Conservation (phyloP, 2,329 filamentous ascomycete genomes). For the Cytospora schulzeri region DNA sequence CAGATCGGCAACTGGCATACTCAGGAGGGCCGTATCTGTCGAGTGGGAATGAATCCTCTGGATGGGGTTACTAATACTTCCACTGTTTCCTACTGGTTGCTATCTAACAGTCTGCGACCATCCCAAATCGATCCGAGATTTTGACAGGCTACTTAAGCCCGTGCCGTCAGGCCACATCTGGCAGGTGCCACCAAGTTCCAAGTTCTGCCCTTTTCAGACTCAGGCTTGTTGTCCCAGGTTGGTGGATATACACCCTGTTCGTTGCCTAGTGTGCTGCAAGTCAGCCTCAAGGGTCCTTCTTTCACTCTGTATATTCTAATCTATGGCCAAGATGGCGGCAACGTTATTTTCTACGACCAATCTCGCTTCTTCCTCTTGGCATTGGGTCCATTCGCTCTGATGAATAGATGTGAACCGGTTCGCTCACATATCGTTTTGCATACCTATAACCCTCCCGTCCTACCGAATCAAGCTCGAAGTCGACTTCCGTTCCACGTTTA, state of each 20-base stretch:
- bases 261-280: constrained; percentile 1
- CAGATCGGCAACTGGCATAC: too few species aligned
- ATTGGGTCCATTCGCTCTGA: too few species aligned
- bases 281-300: neutral
- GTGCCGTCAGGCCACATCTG: neutral
- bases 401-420: too few species aligned
- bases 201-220: neutral
- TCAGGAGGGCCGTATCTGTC: too few species aligned
- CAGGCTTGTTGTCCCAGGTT: neutral
- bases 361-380: neutral
- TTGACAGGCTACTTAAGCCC: neutral
- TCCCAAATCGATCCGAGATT: neutral
- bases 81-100: neutral
- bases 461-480: neutral
- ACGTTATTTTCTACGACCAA: neutral
- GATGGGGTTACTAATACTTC: too few species aligned
- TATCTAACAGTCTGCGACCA: neutral
- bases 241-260: neutral
- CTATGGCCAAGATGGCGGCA: neutral
- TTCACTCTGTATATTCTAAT: neutral
- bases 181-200: neutral
- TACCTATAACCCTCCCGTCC: too few species aligned
- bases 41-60: too few species aligned
- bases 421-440: too few species aligned
- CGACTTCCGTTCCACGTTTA: too few species aligned